These are phyloP conservation scores for Verticillium zaregamsianum DNA, from an alignment of 2,329 filamentous ascomycete species.

Conservation along the genomic window DNA sequence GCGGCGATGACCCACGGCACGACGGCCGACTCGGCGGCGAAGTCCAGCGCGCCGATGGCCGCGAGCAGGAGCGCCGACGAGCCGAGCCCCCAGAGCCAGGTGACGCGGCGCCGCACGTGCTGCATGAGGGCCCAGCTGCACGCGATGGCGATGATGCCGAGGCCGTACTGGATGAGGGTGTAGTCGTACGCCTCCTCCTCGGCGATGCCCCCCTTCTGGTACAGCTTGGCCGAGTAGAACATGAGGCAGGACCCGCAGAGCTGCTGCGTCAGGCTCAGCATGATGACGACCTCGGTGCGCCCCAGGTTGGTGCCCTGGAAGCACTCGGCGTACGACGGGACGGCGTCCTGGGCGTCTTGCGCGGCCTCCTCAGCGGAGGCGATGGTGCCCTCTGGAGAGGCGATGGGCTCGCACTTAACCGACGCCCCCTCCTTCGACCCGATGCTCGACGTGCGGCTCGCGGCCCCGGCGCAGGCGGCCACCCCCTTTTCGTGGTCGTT, in stretches of 20 bases:
- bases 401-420: not conserved
- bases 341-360: not conserved
- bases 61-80: slow-evolving; percentile 29
- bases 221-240: slow-evolving; percentile 47
- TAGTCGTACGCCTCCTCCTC: slow-evolving; percentile 37
- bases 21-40: slow-evolving; percentile 15
- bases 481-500: slow-evolving; percentile 26
- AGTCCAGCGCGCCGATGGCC: slow-evolving; percentile 26
- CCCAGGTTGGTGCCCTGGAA: slow-evolving; percentile 26
- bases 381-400: slow-evolving; percentile 9
- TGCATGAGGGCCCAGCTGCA: slow-evolving; percentile 37
- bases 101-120: slow-evolving; percentile 33
- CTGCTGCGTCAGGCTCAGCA: slow-evolving; percentile 51
- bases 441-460: not conserved
- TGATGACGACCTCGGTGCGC: slow-evolving; percentile 34
- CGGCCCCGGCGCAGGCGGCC: not conserved
- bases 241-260: slow-evolving; percentile 48
- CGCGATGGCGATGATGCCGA: slow-evolving; percentile 39
- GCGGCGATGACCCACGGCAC: slow-evolving; percentile 28
- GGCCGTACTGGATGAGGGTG: slow-evolving; percentile 32
- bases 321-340: slow-evolving; percentile 27
- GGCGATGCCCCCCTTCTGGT: slow-evolving; percentile 43
- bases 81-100: slow-evolving; percentile 36
- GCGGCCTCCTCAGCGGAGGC: slow-evolving; percentile 15
- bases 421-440: not conserved